These are phyloP conservation scores for Annona squamosa DNA, from an alignment of 164 flowering plant genomes.

Conservation along the genomic window DNA sequence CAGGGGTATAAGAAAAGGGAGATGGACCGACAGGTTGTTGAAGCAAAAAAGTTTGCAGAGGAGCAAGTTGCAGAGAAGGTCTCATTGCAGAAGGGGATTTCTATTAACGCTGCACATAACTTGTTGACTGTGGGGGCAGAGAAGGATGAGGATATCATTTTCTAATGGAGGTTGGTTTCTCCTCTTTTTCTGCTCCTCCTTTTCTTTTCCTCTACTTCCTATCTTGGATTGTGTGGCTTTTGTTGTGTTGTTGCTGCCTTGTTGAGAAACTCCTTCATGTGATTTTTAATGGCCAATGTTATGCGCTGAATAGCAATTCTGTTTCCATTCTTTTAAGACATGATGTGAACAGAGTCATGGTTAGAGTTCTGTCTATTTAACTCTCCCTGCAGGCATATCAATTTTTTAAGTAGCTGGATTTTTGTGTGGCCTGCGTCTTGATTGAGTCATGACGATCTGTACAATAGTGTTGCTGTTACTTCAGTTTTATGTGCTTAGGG, in stretches of 20 bases:
- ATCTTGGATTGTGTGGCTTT: background rate
- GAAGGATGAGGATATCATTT: slow-evolving; percentile 80
- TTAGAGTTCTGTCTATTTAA: background rate
- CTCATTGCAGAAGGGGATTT: slow-evolving; percentile 62
- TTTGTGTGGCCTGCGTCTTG: no score
- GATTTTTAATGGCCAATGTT: background rate
- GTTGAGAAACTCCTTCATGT: background rate
- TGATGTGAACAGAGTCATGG: background rate
- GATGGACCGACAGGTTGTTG: slow-evolving; percentile 52
- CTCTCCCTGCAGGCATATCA: background rate
- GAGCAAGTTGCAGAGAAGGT: slow-evolving; percentile 61
- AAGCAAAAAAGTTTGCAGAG: slow-evolving; percentile 55
- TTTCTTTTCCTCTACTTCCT: background rate
- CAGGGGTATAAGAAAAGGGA: slow-evolving; percentile 91
- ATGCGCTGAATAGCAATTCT: background rate
- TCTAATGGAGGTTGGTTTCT: slow-evolving; percentile 26
- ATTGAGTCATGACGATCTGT: no score
- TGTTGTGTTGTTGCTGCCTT: background rate
- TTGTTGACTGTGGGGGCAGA: slow-evolving; percentile 35
- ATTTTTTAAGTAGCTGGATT: no score
- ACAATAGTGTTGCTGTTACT: no score
- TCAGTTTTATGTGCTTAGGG: no score
- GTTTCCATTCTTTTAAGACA: background rate
- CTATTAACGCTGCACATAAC: slow-evolving; percentile 50
- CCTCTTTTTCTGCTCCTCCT: background rate